Conservation (phyloP, 2,329 filamentous ascomycete species). For the Shiraia bambusicola region DNA sequence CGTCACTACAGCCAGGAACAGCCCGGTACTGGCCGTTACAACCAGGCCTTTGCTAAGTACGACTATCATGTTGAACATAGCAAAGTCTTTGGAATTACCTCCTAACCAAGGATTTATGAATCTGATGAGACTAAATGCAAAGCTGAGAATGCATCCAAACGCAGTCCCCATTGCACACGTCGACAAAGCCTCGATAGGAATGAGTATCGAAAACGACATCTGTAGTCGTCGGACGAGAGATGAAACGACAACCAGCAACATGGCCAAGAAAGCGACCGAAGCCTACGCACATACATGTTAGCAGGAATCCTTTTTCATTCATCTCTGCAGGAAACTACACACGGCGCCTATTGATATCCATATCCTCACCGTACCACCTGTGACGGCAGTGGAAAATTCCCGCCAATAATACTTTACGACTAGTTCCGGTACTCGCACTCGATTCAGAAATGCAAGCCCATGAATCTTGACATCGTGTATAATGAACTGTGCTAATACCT, state of each 20-base stretch:
- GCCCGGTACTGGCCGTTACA: constrained; percentile 18
- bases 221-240: constrained; percentile 14
- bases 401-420: constrained; percentile 19
- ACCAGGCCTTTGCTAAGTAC: constrained; percentile 24
- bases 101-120: constrained; percentile 14
- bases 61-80: constrained; percentile 21
- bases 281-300: constrained; percentile 21
- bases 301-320: background rate
- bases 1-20: constrained; percentile 18
- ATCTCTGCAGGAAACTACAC: constrained; percentile 8
- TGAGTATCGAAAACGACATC: constrained; percentile 18
- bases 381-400: constrained; percentile 17
- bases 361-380: constrained; percentile 16
- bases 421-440: constrained; percentile 7
- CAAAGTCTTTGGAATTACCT: constrained; percentile 18
- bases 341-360: constrained; percentile 31
- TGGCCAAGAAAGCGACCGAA: constrained; percentile 20
- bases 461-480: constrained; percentile 26
- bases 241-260: constrained; percentile 20
- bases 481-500: constrained; percentile 17
- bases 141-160: constrained; percentile 25
- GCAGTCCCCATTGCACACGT: constrained; percentile 25
- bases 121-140: constrained; percentile 17
- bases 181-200: constrained; percentile 25
- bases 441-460: constrained; percentile 17